Evolutionary conservation across 202 grass and related monocot species (phyloP).

Genomic region (Zizania palustris): DNA sequence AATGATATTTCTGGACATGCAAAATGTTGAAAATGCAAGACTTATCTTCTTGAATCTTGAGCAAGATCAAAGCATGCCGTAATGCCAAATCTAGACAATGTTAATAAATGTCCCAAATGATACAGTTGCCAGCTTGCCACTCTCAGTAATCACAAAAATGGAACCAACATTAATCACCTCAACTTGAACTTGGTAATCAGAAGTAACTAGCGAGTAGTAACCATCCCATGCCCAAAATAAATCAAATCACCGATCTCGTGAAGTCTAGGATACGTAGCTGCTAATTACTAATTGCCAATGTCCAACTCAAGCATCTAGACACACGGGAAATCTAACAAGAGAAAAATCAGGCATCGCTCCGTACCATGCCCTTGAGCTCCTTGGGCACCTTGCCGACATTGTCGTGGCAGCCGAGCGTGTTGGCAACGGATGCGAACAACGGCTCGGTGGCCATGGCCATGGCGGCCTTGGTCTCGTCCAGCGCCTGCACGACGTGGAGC

Average conservation of each 20-base stretch:
- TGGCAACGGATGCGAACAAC: constrained; percentile 81
- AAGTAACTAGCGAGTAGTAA: constrained; percentile 10
- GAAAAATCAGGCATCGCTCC: not conserved
- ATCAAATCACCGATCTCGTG: not conserved
- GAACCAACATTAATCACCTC: constrained; percentile 16
- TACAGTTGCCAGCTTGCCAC: not conserved
- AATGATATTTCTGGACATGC: not conserved
- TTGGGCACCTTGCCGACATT: constrained; percentile 85
- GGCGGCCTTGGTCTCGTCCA: constrained; percentile 95
- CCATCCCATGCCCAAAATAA: constrained; percentile 13
- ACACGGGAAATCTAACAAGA: constrained; percentile 4
- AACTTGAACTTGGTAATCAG: not conserved
- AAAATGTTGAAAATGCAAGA: constrained; percentile 5
- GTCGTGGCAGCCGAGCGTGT: constrained; percentile 77
- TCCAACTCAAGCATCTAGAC: not conserved
- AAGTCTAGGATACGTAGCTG: not conserved
- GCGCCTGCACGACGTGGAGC: constrained; percentile 95
- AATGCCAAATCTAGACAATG: not conserved
- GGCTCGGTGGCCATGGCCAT: constrained; percentile 99
- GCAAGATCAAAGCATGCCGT: not conserved
- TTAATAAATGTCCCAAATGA: not conserved
- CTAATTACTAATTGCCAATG: constrained; percentile 25
- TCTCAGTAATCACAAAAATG: not conserved
- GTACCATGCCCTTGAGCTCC: constrained; percentile 98
- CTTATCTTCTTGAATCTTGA: not conserved